A percentile compares a stretch with the other conserved stretches of the same genome.
phyloP scores from a whole-genome alignment of 768 basidiomycete species.

The Termitomyces eurrhizus region DNA sequence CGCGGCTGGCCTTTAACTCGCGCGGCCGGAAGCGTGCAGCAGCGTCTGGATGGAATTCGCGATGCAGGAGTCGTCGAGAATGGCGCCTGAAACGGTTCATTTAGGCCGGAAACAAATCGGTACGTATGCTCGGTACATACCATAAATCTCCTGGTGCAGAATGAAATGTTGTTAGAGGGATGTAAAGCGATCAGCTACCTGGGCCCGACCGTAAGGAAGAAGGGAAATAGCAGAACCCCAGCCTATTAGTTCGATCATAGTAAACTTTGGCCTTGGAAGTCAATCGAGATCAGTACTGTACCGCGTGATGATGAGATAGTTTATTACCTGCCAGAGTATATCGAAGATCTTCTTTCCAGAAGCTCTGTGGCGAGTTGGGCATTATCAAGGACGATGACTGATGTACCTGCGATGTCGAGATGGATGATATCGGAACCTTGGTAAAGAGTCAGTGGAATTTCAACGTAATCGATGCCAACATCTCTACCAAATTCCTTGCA shows the following conservation, averaged over 20 bases:
- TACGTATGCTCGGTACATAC: too few species aligned
- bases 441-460: background rate
- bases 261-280: slow-evolving; percentile 2
- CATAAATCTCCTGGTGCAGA: slow-evolving; percentile 11
- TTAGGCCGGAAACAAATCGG: too few species aligned
- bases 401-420: background rate
- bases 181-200: too few species aligned
- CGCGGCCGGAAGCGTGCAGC: slow-evolving; percentile 18
- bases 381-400: background rate
- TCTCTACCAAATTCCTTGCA: background rate
- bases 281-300: too few species aligned
- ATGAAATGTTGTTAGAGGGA: too few species aligned
- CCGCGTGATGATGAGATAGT: too few species aligned
- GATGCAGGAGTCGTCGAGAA: slow-evolving; percentile 20
- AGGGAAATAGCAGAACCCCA: slow-evolving; percentile 16
- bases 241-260: slow-evolving; percentile 23
- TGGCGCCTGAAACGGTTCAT: slow-evolving; percentile 12
- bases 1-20: slow-evolving; percentile 17
- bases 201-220: slow-evolving; percentile 14
- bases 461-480: too few species aligned
- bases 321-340: slow-evolving; percentile 17
- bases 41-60: slow-evolving; percentile 19
- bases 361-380: slow-evolving; percentile 15
- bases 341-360: slow-evolving; percentile 20
- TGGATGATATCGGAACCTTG: background rate